Percentiles rank a stretch among this genome's conserved stretches.
These are phyloP conservation scores for Oxalis stricta DNA, from an alignment of 441 rosid genomes.

Conservation along the genomic window DNA sequence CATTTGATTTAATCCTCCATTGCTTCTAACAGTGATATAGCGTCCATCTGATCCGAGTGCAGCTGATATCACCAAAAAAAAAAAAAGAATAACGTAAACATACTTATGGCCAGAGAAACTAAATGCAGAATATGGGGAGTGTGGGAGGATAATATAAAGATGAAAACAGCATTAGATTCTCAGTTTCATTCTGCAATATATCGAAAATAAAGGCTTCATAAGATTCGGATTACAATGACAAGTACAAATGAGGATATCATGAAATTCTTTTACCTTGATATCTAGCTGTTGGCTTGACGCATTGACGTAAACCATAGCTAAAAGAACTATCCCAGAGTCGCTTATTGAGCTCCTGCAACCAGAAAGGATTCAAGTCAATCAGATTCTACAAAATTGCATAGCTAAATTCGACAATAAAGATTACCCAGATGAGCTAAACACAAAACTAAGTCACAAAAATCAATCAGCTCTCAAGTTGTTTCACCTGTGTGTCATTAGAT, in stretches of 20 bases:
- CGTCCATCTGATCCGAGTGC: constrained; percentile 33
- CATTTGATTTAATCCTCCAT: constrained; percentile 97
- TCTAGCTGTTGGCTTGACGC: constrained; percentile 47
- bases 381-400: too few species aligned
- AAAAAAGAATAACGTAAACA: constrained; percentile 1
- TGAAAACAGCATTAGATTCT: neutral
- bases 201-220: neutral
- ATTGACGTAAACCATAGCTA: constrained; percentile 53
- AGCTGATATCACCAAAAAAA: constrained; percentile 24
- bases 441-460: too few species aligned
- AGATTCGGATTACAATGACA: neutral
- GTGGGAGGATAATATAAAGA: neutral
- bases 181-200: neutral
- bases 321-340: constrained; percentile 55
- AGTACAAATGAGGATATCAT: neutral
- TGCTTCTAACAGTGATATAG: constrained; percentile 77
- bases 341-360: constrained; percentile 25
- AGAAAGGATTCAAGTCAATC: too few species aligned
- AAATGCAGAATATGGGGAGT: neutral
- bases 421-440: too few species aligned
- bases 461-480: too few species aligned
- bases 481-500: too few species aligned
- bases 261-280: constrained; percentile 47
- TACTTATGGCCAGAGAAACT: neutral
- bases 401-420: too few species aligned